Evolutionary conservation across 768 basidiomycete species (phyloP), one percentile per base, ranked within the genome.

Genomic region (Pholiota conissans): DNA sequence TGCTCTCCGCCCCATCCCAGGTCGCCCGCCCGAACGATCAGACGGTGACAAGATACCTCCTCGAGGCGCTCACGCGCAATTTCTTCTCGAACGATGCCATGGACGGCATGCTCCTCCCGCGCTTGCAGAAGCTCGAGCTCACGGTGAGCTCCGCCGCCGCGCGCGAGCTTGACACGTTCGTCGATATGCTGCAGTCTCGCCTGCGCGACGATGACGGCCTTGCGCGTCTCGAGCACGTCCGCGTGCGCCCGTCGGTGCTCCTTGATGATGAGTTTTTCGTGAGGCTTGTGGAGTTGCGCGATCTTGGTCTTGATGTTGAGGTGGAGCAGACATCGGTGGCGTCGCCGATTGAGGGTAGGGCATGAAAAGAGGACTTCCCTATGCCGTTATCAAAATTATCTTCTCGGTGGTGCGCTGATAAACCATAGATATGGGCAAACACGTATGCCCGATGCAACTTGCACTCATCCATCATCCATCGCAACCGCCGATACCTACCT

Each of bases 161-260:
- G 2, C 56, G 63, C 13, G 66, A 67, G 58, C 63, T 65, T 20
- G 67, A 71, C 20, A 59, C 71, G 8, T 74, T 78, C 48, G 65
- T 74, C 24, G 68, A 71, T 27, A 71, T 78, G 68, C 62, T 75
- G 14, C 69, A 76, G 58, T 73, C 73, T 27, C 68, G 75, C 20
- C 55, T 72, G 45, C 60, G 65, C 37, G 65, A 63, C 52, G 61
- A 62, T n/a, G 63, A 61, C 34, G 63, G 63, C 39, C 62, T 69
- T 22, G 66, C 67, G 28, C 63, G 65, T 39, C 63, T 71, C 26
- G 67, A 68, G 51, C 62, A 67, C 22, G 66, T 71, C 27, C 61
- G 67, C 18, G 63, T 70, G 13, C 59, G 70, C 32, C 66, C 67
- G 1, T 64, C 55, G 34, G 66, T 63, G 49, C 57, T 60, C 45